Evolutionary conservation across 495 filamentous ascomycete species (phyloP).

Genomic region (Lophiostoma macrostomum): DNA sequence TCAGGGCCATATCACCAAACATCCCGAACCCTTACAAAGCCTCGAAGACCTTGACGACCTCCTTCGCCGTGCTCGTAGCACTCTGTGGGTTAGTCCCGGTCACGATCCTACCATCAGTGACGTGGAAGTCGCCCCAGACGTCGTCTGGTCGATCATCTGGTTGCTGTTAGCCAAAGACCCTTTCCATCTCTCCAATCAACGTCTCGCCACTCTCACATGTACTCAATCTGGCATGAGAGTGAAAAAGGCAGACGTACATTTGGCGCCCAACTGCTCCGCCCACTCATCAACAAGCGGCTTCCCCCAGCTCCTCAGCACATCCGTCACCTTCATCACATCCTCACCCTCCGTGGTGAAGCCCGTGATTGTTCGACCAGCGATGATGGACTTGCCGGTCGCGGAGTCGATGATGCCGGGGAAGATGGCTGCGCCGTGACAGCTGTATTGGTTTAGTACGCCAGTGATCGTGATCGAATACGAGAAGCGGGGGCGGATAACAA

Average conservation of each 20-base stretch:
- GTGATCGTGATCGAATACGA: no score
- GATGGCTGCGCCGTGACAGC: slow-evolving; percentile 47
- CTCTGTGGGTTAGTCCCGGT: slow-evolving; percentile 41
- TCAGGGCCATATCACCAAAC: no score
- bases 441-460: not conserved
- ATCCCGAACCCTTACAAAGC: slow-evolving; percentile 39
- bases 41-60: slow-evolving; percentile 47
- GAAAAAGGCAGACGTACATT: slow-evolving; percentile 33
- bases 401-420: slow-evolving; percentile 44
- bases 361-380: slow-evolving; percentile 45
- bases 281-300: slow-evolving; percentile 43
- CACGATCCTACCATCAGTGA: slow-evolving; percentile 41
- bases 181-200: slow-evolving; percentile 1
- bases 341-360: slow-evolving; percentile 49
- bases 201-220: slow-evolving; percentile 35
- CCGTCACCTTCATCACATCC: slow-evolving; percentile 41
- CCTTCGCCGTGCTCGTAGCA: slow-evolving; percentile 43
- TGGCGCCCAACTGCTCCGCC: slow-evolving; percentile 40
- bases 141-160: slow-evolving; percentile 43
- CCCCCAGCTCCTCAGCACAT: slow-evolving; percentile 40
- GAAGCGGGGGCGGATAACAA: no score
- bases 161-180: not conserved
- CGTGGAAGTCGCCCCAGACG: slow-evolving; percentile 49
- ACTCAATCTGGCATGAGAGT: slow-evolving; percentile 1
- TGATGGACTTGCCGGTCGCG: slow-evolving; percentile 43